phyloP scores from a whole-genome alignment of 2,329 filamentous ascomycete genomes.

The Colletotrichum cordylinicola region DNA sequence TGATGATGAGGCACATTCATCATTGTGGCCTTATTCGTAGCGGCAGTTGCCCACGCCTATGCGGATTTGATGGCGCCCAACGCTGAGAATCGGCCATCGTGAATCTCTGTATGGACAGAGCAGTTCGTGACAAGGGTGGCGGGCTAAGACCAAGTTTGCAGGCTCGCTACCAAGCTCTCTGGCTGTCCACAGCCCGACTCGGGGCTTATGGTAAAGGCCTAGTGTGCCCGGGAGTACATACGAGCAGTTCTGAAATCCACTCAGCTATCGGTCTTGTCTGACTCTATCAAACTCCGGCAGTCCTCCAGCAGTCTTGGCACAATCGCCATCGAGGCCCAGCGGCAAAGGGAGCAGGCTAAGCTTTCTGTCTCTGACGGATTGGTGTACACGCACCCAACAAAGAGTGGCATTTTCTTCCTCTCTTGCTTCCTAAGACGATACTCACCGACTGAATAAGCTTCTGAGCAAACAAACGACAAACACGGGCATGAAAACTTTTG shows the following conservation, averaged over 20 bases:
- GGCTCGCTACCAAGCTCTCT: constrained; percentile 5
- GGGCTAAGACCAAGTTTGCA: constrained; percentile 2
- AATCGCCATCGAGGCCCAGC: not conserved
- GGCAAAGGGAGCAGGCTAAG: not conserved
- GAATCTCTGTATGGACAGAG: not conserved
- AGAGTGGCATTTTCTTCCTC: not conserved
- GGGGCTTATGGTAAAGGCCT: not conserved
- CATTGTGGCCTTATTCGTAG: not conserved
- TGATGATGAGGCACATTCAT: not conserved
- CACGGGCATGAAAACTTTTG: not conserved
- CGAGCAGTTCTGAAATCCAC: not conserved
- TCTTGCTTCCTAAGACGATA: not conserved
- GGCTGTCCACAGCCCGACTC: not conserved
- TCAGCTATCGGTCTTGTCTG: not conserved
- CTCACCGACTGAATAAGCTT: not conserved
- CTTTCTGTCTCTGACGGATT: not conserved
- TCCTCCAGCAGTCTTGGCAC: not conserved
- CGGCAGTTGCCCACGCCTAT: not conserved
- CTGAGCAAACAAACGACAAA: not conserved
- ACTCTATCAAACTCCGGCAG: not conserved
- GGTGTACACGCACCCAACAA: not conserved
- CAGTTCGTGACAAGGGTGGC: not conserved
- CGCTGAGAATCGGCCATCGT: not conserved
- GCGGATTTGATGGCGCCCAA: not conserved
- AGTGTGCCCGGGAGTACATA: not conserved